These are phyloP conservation scores for Pichia paraexigua DNA, from an alignment of 805 yeast species.

Conservation along the genomic window DNA sequence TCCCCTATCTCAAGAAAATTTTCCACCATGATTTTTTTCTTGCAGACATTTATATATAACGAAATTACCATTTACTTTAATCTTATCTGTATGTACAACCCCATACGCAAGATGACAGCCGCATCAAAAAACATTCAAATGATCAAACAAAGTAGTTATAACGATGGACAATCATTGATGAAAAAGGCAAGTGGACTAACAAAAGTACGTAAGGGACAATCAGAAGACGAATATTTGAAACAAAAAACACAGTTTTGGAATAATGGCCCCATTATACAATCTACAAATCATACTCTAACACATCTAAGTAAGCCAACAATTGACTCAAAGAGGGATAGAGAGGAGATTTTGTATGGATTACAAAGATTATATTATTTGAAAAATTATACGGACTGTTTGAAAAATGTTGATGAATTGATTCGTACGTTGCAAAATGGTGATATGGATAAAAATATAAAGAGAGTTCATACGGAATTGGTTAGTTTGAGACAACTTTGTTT, in stretches of 20 bases:
- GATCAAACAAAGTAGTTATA: conserved; percentile 14
- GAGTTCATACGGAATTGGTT: conserved; percentile 38
- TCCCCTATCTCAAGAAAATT: neutral
- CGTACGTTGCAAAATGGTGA: neutral
- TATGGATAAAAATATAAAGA: conserved; percentile 36
- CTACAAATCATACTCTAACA: neutral
- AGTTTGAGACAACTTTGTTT: neutral
- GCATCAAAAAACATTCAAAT: conserved; percentile 6
- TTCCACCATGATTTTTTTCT: neutral
- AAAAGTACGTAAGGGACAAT: conserved; percentile 59
- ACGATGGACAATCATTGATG: conserved; percentile 36
- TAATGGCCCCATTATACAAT: conserved; percentile 44
- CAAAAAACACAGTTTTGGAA: conserved; percentile 45
- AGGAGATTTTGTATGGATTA: conserved; percentile 46
- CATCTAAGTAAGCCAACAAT: conserved; percentile 21
- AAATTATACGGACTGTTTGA: conserved; percentile 44
- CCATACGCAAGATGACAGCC: neutral
- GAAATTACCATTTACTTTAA: neutral
- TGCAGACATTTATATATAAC: neutral
- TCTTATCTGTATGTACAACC: neutral
- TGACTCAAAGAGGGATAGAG: conserved; percentile 46
- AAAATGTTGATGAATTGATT: conserved; percentile 26
- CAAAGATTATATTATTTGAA: conserved; percentile 55
- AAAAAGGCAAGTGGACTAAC: conserved; percentile 39
- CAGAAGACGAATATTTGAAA: conserved; percentile 49